Evolutionary conservation across 495 filamentous ascomycete genomes (phyloP), one percentile per base, ranked within the genome.

Genomic region (Amniculicola lignicola): DNA sequence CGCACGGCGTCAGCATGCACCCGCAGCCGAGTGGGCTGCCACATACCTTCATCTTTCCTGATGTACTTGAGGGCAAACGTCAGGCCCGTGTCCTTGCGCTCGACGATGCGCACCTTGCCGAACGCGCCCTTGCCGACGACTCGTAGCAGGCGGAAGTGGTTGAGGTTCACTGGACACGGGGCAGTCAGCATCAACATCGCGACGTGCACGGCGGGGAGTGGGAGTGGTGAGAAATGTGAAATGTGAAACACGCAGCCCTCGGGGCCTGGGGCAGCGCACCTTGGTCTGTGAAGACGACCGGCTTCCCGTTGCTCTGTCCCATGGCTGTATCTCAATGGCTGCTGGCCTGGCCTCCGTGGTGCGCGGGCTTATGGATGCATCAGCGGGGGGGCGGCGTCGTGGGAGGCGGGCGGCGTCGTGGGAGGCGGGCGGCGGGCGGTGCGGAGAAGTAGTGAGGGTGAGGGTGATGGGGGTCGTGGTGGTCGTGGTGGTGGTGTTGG

Each of bases 41-140:
- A 72, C 85, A 48, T 64, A 94, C 91, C 88, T 80, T 98, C 93
- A 86, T 98, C 93, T 80, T 97, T 97, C 37, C 93, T 85, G 46
- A 98, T 97, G 70, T 98, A 97, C 68, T 97, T 98, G 38, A 98
- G 77, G 3, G 93, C 93, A 69, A 98, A 98, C 6, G 91, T 91
- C 68, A 87, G 84, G 39, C 84, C 85, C 1, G 92, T 94, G 69
- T 98, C 93, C 70, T 96, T 98, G 58, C 90, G 81, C 76, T 98
- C 93, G 63, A 98, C 93, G 63, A 98, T 98, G 54, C 93, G 86
- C 54, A 98, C 93, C 70, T 98, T 98, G 57, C 93, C 93, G 72
- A 98, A 98, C 16, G 93, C 94, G 65, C 93, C 93, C 69, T 95
- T 95, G 42, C 93, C 93, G 50, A 98, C 93, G 55, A 98, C 93